Evolutionary conservation across 78 protist species (phyloP).

Genomic region (Dictyostelium firmibasis): DNA sequence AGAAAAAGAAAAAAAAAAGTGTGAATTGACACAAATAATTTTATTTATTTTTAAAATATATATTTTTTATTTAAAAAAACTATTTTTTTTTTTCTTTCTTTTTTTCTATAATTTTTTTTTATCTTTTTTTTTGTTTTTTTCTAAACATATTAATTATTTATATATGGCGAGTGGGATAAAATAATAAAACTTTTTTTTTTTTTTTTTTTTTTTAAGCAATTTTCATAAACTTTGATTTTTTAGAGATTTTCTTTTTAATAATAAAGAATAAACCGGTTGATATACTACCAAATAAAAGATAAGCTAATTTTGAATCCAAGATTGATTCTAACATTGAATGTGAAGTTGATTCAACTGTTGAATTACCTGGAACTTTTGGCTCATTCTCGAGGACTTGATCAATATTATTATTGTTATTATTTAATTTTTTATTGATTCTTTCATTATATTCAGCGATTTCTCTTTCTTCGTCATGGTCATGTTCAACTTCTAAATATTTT

Average conservation of each 20-base stretch:
- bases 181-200: not conserved
- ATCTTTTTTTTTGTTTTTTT: too few species aligned
- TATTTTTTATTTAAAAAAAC: not conserved
- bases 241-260: slow-evolving; percentile 16
- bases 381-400: not conserved
- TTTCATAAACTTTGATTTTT: slow-evolving; percentile 65
- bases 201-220: slow-evolving; percentile 19
- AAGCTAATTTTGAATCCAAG: slow-evolving; percentile 28
- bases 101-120: too few species aligned
- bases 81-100: too few species aligned
- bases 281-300: slow-evolving; percentile 17
- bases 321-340: not conserved
- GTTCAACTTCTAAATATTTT: not conserved
- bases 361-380: not conserved
- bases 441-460: not conserved
- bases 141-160: too few species aligned
- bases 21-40: too few species aligned
- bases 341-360: not conserved
- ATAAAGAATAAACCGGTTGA: not conserved
- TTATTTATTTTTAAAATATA: not conserved
- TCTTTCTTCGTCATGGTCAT: slow-evolving; percentile 8
- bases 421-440: not conserved
- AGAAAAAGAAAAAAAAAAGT: not conserved
- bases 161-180: too few species aligned
- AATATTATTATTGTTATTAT: not conserved